Evolutionary conservation across 2,329 filamentous ascomycete genomes (phyloP).

Genomic region (Knufia petricola): DNA sequence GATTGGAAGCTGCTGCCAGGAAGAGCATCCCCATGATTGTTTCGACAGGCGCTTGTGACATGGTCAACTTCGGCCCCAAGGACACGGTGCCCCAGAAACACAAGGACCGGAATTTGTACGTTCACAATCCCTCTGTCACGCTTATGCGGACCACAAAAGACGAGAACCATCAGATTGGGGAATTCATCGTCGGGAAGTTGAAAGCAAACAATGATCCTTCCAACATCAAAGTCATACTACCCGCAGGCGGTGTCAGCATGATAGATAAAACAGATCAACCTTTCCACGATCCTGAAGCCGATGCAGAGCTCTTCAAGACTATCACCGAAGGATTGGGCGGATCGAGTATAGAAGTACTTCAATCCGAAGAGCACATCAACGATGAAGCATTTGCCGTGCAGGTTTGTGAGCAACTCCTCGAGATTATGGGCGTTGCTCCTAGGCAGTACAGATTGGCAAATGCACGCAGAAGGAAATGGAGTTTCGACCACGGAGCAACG

Average conservation of each 20-base stretch:
- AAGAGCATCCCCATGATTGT: slow-evolving; percentile 51
- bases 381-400: slow-evolving; percentile 40
- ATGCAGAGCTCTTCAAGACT: slow-evolving; percentile 38
- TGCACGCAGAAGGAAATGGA: slow-evolving; percentile 19
- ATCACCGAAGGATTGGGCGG: slow-evolving; percentile 42
- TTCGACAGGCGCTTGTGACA: slow-evolving; percentile 48
- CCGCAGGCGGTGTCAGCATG: slow-evolving; percentile 52
- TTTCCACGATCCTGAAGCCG: slow-evolving; percentile 44
- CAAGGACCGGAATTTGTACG: slow-evolving; percentile 42
- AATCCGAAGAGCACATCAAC: slow-evolving; percentile 46
- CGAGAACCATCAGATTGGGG: slow-evolving; percentile 48
- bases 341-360: slow-evolving; percentile 41
- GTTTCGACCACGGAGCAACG: slow-evolving; percentile 20
- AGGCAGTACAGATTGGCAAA: slow-evolving; percentile 20
- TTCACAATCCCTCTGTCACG: slow-evolving; percentile 59
- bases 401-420: slow-evolving; percentile 18
- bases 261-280: slow-evolving; percentile 45
- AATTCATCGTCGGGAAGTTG: slow-evolving; percentile 48
- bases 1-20: slow-evolving; percentile 49
- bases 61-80: slow-evolving; percentile 54
- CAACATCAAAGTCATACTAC: slow-evolving; percentile 49
- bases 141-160: slow-evolving; percentile 53
- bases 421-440: slow-evolving; percentile 21
- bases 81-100: slow-evolving; percentile 49
- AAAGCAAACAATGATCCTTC: slow-evolving; percentile 31